Conservation (phyloP, 306 rosid species). For the Cicer bijugum region DNA sequence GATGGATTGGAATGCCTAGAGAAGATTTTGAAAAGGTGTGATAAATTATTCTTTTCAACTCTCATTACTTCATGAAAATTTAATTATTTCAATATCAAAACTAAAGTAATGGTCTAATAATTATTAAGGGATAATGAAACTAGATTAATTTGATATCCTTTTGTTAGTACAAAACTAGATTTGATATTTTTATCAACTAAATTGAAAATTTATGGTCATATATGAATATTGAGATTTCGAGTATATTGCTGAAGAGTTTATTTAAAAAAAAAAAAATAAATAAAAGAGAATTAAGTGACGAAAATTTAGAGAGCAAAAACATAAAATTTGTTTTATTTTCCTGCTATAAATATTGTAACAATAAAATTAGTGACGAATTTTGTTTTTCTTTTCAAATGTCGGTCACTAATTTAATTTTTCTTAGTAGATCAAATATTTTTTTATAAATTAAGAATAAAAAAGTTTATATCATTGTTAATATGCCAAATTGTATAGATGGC, state of each 20-base stretch:
- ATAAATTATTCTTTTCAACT: not conserved
- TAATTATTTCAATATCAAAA: slow-evolving; percentile 12
- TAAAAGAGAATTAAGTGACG: too few relatives aligned
- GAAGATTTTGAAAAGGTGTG: slow-evolving; percentile 72
- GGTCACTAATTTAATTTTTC: too few relatives aligned
- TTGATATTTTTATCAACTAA: not conserved
- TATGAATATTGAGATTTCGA: too few relatives aligned
- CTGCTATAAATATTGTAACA: too few relatives aligned
- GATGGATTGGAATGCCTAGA: slow-evolving; percentile 89
- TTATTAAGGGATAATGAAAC: not conserved
- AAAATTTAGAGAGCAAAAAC: not conserved
- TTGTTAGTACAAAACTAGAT: not conserved
- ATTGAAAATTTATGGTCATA: not conserved
- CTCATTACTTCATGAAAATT: not conserved
- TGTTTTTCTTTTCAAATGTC: too few relatives aligned
- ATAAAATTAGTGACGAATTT: not conserved
- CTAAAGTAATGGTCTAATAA: not conserved
- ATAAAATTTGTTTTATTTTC: not conserved
- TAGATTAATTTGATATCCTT: not conserved
- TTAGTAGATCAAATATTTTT: not conserved
- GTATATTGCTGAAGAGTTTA: too few relatives aligned
- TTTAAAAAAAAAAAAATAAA: too few relatives aligned
- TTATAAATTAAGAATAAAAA: not conserved
- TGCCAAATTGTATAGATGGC: slow-evolving; percentile 61
- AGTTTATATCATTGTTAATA: not conserved